Base-by-base conservation (phyloP, 371 early-diverging fungal genomes). In the Choanephora cucurbitarum region DNA sequence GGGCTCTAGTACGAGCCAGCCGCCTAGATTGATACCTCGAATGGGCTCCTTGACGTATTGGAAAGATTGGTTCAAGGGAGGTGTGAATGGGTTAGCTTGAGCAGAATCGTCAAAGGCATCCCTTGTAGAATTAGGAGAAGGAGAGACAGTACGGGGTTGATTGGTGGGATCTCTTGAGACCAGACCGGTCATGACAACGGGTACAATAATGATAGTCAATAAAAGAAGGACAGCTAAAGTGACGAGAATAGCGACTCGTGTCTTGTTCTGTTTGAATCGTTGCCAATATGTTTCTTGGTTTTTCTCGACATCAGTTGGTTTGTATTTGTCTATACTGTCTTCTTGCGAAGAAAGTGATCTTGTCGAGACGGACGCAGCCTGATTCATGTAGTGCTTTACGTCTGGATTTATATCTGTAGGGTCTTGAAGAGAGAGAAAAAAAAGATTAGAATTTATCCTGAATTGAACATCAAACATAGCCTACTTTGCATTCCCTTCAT, bases 1-100 rank as follows among this genome's bases (percentile, higher is more conserved):
- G 0, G 88, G 88, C 57, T 91, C 89, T 3, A 87, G 72, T 5
- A 89, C 87, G 5, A 91, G 74, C 82, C 87, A 83, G 0, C 89
- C 89, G 23, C 91, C 89, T 8, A 89, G 49, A 42, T 91, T 89
- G 52, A 89, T 86, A 6, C 89, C 89, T 3, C 89, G 86, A 37
- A 91, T 86, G 1, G 74, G 66, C 10, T 67, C 54, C 19, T 83
- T 72, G 10, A 70, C 72, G 32, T 83, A 83, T 2, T 63, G 66
- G 57, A 89, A 89, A 1, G 73, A 67, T 44, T 80, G 66, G n/a
- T 64, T 62, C 17, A 84, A 58, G 0, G 80, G 68, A 3, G 82
- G 85, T 0, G 77, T 73, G 24, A 62, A 49, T 1, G 48, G 46
- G 44, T 84, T 81, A 19, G 63, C 62, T 22, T 55, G 64, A 0